Percentiles rank a stretch among this genome's conserved stretches.
These are phyloP conservation scores for Phytophthora pistaciae DNA, from an alignment of 352 stramenopile genomes.

Conservation along the genomic window DNA sequence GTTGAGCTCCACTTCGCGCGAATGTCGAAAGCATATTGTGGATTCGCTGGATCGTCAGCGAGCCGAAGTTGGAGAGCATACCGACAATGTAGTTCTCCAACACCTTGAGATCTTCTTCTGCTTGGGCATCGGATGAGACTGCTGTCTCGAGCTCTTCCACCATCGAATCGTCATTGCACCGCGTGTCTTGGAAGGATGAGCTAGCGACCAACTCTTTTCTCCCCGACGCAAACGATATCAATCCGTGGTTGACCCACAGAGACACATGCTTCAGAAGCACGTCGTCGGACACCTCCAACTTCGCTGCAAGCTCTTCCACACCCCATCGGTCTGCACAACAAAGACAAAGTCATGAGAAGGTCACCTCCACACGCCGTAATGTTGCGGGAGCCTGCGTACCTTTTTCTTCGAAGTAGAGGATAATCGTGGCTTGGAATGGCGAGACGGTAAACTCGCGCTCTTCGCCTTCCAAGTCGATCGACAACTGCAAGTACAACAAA, in stretches of 20 bases:
- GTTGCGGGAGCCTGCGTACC: conserved; percentile 27
- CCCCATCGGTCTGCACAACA: conserved; percentile 55
- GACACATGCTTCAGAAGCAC: conserved; percentile 64
- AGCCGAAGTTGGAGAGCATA: conserved; percentile 96
- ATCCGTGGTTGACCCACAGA: conserved; percentile 79
- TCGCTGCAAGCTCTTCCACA: conserved; percentile 63
- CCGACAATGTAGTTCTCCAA: conserved; percentile 96
- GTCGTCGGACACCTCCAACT: conserved; percentile 73
- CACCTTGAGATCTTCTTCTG: conserved; percentile 93
- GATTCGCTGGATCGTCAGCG: conserved; percentile 93
- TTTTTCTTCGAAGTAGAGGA: conserved; percentile 96
- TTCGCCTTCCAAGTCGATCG: conserved; percentile 91
- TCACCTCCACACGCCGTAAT: not conserved
- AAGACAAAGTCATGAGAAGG: conserved; percentile 2
- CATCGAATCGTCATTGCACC: conserved; percentile 45
- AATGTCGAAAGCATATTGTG: conserved; percentile 96
- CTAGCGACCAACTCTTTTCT: conserved; percentile 55
- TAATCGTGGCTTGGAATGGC: conserved; percentile 94
- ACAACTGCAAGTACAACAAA: conserved; percentile 39
- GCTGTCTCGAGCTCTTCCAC: conserved; percentile 79
- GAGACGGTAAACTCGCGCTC: conserved; percentile 91
- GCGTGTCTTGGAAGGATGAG: conserved; percentile 54
- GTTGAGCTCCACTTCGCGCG: conserved; percentile 71
- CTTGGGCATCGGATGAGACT: conserved; percentile 91
- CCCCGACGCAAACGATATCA: conserved; percentile 57